These are phyloP conservation scores for Fragaria iinumae DNA, from an alignment of 306 rosid species.

Conservation along the genomic window DNA sequence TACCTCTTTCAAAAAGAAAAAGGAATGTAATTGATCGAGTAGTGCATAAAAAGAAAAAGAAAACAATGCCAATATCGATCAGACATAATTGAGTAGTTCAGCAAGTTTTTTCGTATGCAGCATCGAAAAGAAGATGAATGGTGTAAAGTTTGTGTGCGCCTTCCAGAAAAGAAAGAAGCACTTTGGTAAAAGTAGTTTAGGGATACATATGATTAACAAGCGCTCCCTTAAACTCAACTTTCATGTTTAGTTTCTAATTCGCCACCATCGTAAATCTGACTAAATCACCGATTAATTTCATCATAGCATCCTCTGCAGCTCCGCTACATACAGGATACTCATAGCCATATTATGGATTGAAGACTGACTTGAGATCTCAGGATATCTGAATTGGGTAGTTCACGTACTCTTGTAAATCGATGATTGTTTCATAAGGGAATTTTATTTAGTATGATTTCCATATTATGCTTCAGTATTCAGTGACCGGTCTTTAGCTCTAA, in stretches of 20 bases:
- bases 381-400: too few relatives aligned
- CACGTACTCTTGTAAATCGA: too few relatives aligned
- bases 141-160: slow-evolving; percentile 1
- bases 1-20: background rate
- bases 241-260: background rate
- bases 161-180: background rate
- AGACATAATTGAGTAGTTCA: background rate
- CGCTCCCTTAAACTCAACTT: background rate
- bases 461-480: background rate
- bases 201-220: background rate
- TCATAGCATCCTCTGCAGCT: too few relatives aligned
- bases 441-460: background rate
- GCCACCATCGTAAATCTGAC: too few relatives aligned
- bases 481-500: background rate
- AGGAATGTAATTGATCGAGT: background rate
- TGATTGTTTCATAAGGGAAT: background rate
- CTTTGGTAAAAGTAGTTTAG: background rate
- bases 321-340: too few relatives aligned
- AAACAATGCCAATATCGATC: background rate
- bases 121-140: background rate
- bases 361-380: too few relatives aligned
- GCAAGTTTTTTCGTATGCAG: background rate
- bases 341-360: too few relatives aligned
- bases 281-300: too few relatives aligned
- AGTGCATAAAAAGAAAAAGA: background rate